Percentiles rank a stretch among this genome's conserved stretches.
These are phyloP conservation scores for Lentinula lateritia DNA, from an alignment of 768 basidiomycete species.

Conservation along the genomic window DNA sequence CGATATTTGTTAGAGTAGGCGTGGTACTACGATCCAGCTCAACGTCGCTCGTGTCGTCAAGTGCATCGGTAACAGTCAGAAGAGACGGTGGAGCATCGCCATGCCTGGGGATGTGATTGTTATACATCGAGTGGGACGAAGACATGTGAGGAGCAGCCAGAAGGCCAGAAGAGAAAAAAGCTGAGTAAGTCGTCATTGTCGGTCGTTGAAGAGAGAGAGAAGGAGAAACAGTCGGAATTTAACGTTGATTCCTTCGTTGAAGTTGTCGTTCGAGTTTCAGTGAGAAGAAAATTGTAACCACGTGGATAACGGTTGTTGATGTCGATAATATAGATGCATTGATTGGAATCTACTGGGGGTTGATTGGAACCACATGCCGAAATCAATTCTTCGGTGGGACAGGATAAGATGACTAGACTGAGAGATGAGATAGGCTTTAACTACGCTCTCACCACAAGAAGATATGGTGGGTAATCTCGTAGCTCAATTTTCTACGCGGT, in stretches of 20 bases:
- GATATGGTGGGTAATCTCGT: neutral
- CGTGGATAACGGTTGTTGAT: neutral
- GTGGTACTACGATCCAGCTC: constrained; percentile 28
- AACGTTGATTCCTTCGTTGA: neutral
- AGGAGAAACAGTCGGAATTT: neutral
- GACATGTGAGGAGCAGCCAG: constrained; percentile 40
- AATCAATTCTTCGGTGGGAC: too few species aligned
- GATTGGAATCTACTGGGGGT: neutral
- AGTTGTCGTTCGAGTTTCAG: neutral
- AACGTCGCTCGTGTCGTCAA: constrained; percentile 28
- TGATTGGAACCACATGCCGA: neutral
- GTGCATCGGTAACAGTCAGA: constrained; percentile 17
- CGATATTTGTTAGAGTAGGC: constrained; percentile 23
- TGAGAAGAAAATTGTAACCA: neutral
- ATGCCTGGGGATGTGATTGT: constrained; percentile 18
- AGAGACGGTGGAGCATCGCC: constrained; percentile 18
- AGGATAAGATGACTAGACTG: too few species aligned
- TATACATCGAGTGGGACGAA: constrained; percentile 8
- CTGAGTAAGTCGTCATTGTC: constrained; percentile 47
- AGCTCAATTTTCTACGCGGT: neutral
- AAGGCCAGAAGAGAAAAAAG: constrained; percentile 68
- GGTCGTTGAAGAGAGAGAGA: constrained; percentile 3
- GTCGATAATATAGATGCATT: neutral
- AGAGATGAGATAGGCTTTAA: too few species aligned
- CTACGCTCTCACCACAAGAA: neutral